Evolutionary conservation across 176 grass and related monocot genomes (phyloP).

Genomic region (Carex scoparia): DNA sequence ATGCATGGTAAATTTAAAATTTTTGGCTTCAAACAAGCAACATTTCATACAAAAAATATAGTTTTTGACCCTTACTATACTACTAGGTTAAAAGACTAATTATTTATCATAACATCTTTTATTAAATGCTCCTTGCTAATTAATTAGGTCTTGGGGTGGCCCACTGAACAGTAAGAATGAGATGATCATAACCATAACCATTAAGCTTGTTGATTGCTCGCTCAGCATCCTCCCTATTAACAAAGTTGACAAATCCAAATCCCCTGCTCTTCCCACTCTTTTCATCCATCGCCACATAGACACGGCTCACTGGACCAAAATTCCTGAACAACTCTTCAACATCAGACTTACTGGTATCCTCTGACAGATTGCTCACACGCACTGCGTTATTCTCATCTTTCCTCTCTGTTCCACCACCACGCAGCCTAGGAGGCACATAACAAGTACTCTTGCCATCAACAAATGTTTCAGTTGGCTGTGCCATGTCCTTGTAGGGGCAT

Average conservation of each 20-base stretch:
- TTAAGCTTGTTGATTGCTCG: conserved; percentile 50
- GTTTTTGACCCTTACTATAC: too few species aligned
- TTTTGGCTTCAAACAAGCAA: too few species aligned
- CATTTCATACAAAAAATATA: too few species aligned
- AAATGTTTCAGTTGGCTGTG: conserved; percentile 20
- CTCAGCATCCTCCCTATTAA: conserved; percentile 42
- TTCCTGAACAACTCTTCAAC: conserved; percentile 39
- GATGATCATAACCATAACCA: conserved; percentile 49
- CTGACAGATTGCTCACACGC: conserved; percentile 47
- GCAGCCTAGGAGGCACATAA: conserved; percentile 78
- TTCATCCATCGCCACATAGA: conserved; percentile 45
- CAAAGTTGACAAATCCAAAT: conserved; percentile 50
- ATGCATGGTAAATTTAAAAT: too few species aligned
- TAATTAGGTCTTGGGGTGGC: conserved; percentile 44
- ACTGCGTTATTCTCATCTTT: conserved; percentile 36
- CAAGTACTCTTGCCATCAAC: conserved; percentile 42
- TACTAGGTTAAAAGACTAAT: too few species aligned
- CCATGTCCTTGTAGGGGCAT: conserved; percentile 73
- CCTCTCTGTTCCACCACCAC: conserved; percentile 46
- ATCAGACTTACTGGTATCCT: conserved; percentile 51
- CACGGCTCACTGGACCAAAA: conserved; percentile 41
- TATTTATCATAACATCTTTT: too few species aligned
- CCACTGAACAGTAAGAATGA: conserved; percentile 49
- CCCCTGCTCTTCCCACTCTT: conserved; percentile 37
- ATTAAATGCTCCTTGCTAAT: background rate